Conservation (phyloP, 768 basidiomycete genomes). For the Panaeolus papilionaceus region DNA sequence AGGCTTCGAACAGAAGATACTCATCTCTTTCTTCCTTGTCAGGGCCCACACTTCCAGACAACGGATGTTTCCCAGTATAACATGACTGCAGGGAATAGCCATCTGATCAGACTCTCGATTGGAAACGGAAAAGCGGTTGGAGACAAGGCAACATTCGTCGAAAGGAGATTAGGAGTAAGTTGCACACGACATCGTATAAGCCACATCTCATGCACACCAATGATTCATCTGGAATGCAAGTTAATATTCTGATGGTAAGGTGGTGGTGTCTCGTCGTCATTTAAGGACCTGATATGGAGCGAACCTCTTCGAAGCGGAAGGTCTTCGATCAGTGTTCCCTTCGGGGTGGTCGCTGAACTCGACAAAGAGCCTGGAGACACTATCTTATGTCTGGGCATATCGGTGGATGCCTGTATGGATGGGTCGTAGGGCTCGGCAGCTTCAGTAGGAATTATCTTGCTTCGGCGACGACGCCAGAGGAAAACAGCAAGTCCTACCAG, state of each 20-base stretch:
- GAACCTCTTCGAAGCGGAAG: not conserved
- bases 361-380: not conserved
- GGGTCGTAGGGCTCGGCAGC: not conserved
- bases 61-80: no score
- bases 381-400: not conserved
- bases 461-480: constrained; percentile 3
- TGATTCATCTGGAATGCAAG: no score
- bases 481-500: not conserved
- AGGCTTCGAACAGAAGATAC: no score
- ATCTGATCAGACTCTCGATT: no score
- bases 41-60: no score
- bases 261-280: not conserved
- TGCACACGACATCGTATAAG: no score
- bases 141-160: no score
- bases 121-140: no score
- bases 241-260: not conserved
- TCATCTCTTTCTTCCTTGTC: no score
- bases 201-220: no score
- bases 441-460: not conserved
- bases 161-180: no score
- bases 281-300: not conserved
- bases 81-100: no score
- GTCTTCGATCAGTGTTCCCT: not conserved
- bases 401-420: not conserved
- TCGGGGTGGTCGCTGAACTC: not conserved